Percentiles rank a stretch among this genome's conserved stretches.
Conservation (phyloP, 2,329 filamentous ascomycete genomes). For the Xylogone sp. region DNA sequence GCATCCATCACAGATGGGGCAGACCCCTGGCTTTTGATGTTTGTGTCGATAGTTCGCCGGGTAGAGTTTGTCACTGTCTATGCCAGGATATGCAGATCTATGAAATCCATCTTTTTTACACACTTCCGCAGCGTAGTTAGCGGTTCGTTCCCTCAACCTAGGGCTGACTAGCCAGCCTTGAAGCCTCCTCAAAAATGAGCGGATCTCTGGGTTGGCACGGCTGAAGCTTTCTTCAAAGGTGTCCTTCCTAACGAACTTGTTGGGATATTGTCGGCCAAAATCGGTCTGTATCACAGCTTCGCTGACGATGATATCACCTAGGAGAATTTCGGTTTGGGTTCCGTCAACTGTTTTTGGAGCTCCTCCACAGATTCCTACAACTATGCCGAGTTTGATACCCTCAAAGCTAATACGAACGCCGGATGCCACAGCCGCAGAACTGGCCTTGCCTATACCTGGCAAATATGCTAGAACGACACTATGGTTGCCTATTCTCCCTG, state of each 20-base stretch:
- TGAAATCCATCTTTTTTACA: constrained; percentile 2
- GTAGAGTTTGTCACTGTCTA: constrained; percentile 4
- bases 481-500: constrained; percentile 24
- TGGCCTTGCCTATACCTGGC: constrained; percentile 28
- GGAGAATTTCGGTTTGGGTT: constrained; percentile 18
- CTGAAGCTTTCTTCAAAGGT: constrained; percentile 8
- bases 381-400: constrained; percentile 24
- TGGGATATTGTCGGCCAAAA: constrained; percentile 20
- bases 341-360: constrained; percentile 10
- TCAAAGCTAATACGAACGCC: constrained; percentile 26
- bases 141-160: constrained; percentile 1
- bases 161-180: background rate
- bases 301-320: constrained; percentile 27
- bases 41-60: constrained; percentile 6
- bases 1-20: background rate
- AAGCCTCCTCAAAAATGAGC: constrained; percentile 9
- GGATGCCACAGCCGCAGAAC: constrained; percentile 27
- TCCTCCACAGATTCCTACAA: constrained; percentile 38
- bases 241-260: constrained; percentile 16
- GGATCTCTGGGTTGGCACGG: constrained; percentile 9
- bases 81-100: constrained; percentile 1
- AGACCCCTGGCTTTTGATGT: background rate
- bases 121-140: constrained; percentile 3
- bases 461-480: constrained; percentile 30
- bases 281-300: constrained; percentile 27